Percentiles rank a stretch among this genome's conserved stretches.
Conservation (phyloP, 2,329 filamentous ascomycete species). For the Trichoderma arundinaceum region DNA sequence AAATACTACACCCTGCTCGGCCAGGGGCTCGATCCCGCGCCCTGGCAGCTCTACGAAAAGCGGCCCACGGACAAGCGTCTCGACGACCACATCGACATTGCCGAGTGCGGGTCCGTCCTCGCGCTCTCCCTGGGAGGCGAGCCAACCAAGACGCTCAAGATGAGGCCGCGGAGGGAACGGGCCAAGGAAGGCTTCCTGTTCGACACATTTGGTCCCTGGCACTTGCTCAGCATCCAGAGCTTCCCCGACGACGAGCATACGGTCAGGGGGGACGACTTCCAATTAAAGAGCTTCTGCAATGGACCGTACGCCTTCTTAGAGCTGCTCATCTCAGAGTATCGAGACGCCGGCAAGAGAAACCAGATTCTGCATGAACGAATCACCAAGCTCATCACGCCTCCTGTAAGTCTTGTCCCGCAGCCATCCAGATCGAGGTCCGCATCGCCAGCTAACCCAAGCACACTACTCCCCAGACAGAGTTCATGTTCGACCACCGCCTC, state of each 20-base stretch:
- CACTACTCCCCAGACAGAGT: constrained; percentile 48
- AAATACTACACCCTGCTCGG: constrained; percentile 69
- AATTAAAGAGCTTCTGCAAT: constrained; percentile 60
- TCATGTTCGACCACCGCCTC: constrained; percentile 63
- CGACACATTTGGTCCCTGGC: constrained; percentile 65
- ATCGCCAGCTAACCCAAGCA: background rate
- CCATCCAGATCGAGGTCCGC: background rate
- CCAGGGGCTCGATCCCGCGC: constrained; percentile 59
- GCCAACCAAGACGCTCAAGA: constrained; percentile 55
- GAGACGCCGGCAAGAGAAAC: constrained; percentile 64
- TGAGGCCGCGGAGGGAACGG: constrained; percentile 55
- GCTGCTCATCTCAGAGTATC: constrained; percentile 63
- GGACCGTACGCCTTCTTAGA: constrained; percentile 67
- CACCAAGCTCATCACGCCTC: constrained; percentile 63
- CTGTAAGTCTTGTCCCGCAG: constrained; percentile 42
- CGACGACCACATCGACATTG: constrained; percentile 61
- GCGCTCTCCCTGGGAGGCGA: constrained; percentile 62
- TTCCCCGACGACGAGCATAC: constrained; percentile 65
- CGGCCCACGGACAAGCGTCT: constrained; percentile 47
- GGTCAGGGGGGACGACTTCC: constrained; percentile 60
- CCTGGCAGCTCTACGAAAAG: constrained; percentile 64
- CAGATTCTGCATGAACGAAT: constrained; percentile 62
- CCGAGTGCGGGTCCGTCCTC: constrained; percentile 64
- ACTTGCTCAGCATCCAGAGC: constrained; percentile 63
- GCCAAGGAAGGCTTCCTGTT: constrained; percentile 59